Conservation (phyloP, 148 eudicot species). For the Silene latifolia region DNA sequence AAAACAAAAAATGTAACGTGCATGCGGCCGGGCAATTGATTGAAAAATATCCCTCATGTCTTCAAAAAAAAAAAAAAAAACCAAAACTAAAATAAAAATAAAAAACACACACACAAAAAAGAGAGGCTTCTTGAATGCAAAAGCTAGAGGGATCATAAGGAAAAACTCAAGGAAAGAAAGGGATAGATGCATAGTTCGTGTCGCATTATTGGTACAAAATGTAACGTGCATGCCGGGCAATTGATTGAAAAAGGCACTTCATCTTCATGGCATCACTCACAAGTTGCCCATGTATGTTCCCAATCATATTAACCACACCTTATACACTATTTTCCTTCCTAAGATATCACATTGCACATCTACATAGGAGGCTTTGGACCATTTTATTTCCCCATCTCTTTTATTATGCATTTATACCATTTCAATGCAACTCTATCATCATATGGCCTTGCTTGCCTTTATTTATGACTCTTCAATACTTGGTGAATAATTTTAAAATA, state of each 20-base stretch:
- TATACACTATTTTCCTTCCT: background rate
- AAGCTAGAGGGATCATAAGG: background rate
- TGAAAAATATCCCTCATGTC: too few species aligned
- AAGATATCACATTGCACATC: slow-evolving; percentile 1
- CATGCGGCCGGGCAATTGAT: too few species aligned
- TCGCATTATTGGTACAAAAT: background rate
- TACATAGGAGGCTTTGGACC: slow-evolving; percentile 12
- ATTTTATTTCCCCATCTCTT: background rate
- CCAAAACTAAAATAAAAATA: too few species aligned
- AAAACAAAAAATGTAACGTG: too few species aligned
- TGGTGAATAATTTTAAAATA: too few species aligned
- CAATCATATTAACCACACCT: background rate
- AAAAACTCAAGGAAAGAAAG: background rate
- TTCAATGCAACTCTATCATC: background rate
- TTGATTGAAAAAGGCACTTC: slow-evolving; percentile 8
- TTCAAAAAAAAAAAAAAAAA: too few species aligned
- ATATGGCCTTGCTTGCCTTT: too few species aligned
- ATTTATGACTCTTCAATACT: too few species aligned
- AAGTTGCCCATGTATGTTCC: slow-evolving; percentile 21
- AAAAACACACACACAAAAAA: too few species aligned
- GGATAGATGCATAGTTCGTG: slow-evolving; percentile 2
- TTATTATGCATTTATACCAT: slow-evolving; percentile 6
- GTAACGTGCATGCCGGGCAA: slow-evolving; percentile 11
- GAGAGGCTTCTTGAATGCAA: too few species aligned
- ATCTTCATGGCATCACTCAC: slow-evolving; percentile 11